Evolutionary conservation across 169 alveolate species (phyloP), one percentile per base, ranked within the genome.

Genomic region (Eimeria maxima): DNA sequence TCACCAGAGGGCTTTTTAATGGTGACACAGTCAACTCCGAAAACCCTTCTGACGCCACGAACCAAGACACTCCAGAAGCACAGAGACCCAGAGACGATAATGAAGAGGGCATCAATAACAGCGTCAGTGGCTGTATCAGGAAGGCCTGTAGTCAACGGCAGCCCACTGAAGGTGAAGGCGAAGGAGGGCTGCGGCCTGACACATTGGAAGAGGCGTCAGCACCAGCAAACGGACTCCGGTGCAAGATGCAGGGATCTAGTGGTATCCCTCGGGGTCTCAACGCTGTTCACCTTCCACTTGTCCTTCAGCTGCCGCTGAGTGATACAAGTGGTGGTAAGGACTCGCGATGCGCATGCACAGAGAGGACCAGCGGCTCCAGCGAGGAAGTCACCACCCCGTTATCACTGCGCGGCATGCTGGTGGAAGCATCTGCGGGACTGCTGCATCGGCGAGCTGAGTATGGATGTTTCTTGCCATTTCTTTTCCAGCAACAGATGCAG

Each of bases 261-360:
- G 78, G 93, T 11, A 65, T 24, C 81, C 60, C 80, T 18, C 93
- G 2, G 8, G 60, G 93, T 50, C 93, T 47, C 42, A 63, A 81
- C 27, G 93, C 80, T 24, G 93, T 86, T 5, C 93, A 86, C 20
- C 93, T 86, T 42, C 93, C 93, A 63, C 93, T 86, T 86, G 93
- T 86, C 14, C 81, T 86, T 4, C 76, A 86, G 57, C 63, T 86
- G 65, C 65, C 93, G 13, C 7, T 22, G 44, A 29, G 63, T 63
- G 57, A 65, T 45, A 57, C 55, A 65, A 42, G 4, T 5, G 60
- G 20, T 20, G 45, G 20, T 45, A 22, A 11, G 22, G 69, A 5
- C 13, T 33, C 93, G 47, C 57, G 42, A 20, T 86, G 93, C 81
- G 18, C 81, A 16, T 57, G 93, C 81, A 33, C 47, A 44, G 93